Conservation (phyloP, 2,329 filamentous ascomycete genomes). For the Biscogniauxia mediterranea region DNA sequence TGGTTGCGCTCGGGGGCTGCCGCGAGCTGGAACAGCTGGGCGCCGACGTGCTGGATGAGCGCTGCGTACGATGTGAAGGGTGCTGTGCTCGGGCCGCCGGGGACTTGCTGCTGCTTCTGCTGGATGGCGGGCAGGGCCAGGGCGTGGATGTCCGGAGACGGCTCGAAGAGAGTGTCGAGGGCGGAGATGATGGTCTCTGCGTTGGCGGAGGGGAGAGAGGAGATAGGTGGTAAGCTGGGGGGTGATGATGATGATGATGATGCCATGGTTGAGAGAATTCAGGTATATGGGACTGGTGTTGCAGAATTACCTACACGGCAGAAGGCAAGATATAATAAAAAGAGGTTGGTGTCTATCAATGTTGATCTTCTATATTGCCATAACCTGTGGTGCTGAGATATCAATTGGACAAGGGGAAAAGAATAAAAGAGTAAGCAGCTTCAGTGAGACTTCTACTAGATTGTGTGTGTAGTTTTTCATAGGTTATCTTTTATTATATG, state of each 20-base stretch:
- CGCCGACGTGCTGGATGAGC: conserved; percentile 65
- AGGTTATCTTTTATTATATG: too few relatives aligned
- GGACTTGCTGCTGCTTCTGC: conserved; percentile 30
- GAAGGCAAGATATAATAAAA: not conserved
- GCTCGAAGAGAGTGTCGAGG: conserved; percentile 83
- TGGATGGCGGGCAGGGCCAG: conserved; percentile 68
- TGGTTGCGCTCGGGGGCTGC: conserved; percentile 41
- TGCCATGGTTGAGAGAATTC: conserved; percentile 4
- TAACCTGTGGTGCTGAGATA: too few relatives aligned
- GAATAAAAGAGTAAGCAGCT: too few relatives aligned
- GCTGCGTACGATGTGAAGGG: conserved; percentile 65
- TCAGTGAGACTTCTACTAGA: too few relatives aligned
- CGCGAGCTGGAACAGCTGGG: conserved; percentile 57
- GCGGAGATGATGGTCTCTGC: conserved; percentile 53
- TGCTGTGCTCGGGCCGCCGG: conserved; percentile 46
- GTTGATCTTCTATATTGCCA: too few relatives aligned
- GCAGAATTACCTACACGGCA: too few relatives aligned
- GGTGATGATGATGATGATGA: conserved; percentile 1
- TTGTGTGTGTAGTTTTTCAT: too few relatives aligned
- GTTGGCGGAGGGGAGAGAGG: conserved; percentile 54
- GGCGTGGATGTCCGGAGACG: conserved; percentile 69
- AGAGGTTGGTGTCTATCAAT: too few relatives aligned
- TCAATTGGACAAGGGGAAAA: too few relatives aligned
- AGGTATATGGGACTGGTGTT: too few relatives aligned
- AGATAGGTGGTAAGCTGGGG: conserved; percentile 54